Evolutionary conservation across 495 filamentous ascomycete genomes (phyloP).

Genomic region (Hypoxylon lienhwacheense): DNA sequence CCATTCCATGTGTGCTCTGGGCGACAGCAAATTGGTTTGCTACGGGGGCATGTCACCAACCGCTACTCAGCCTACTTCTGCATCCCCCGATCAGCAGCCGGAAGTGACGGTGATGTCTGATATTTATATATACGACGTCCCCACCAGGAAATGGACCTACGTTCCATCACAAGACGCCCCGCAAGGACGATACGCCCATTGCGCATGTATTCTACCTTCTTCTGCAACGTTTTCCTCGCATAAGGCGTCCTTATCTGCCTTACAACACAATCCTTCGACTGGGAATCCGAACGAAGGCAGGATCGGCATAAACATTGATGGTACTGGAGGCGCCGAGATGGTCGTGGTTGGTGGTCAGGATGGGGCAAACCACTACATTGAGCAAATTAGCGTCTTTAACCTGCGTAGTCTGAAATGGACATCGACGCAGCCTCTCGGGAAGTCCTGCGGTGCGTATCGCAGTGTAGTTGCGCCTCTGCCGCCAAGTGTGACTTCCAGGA

Average conservation of each 20-base stretch:
- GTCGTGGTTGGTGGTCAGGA: slow-evolving; percentile 95
- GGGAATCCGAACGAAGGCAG: slow-evolving; percentile 79
- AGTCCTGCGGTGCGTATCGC: slow-evolving; percentile 93
- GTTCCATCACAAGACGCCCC: slow-evolving; percentile 80
- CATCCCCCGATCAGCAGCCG: slow-evolving; percentile 68
- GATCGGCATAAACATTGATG: slow-evolving; percentile 84
- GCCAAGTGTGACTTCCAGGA: slow-evolving; percentile 62
- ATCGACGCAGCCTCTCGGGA: slow-evolving; percentile 76
- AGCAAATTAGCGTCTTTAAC: slow-evolving; percentile 98
- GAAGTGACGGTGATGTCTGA: slow-evolving; percentile 98
- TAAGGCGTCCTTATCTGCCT: slow-evolving; percentile 77
- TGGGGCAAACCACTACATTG: slow-evolving; percentile 96
- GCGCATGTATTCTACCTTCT: slow-evolving; percentile 88
- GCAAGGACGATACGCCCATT: slow-evolving; percentile 95
- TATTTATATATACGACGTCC: slow-evolving; percentile 94
- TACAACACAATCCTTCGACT: slow-evolving; percentile 83
- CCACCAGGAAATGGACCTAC: slow-evolving; percentile 79
- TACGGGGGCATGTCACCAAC: slow-evolving; percentile 97
- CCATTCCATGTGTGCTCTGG: slow-evolving; percentile 89
- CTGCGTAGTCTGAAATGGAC: slow-evolving; percentile 96
- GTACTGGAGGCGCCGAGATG: slow-evolving; percentile 93
- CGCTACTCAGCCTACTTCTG: slow-evolving; percentile 49
- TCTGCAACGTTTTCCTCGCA: slow-evolving; percentile 82
- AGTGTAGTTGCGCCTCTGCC: slow-evolving; percentile 88
- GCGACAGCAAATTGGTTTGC: slow-evolving; percentile 94